phyloP scores from a whole-genome alignment of 768 basidiomycete species.

The Lactifluus subvellereus region DNA sequence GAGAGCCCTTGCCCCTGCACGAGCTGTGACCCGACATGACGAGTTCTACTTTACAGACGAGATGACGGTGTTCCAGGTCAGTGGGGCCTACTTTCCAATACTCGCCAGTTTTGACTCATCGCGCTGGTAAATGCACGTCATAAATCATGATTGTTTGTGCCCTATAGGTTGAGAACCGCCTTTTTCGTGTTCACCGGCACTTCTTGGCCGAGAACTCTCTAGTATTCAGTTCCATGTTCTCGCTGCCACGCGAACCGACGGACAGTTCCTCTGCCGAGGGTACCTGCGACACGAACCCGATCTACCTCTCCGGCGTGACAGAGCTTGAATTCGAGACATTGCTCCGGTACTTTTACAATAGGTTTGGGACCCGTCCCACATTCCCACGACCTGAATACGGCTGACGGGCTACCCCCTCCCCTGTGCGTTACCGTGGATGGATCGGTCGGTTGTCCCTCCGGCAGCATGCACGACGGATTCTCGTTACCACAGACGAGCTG shows the following conservation, averaged over 20 bases:
- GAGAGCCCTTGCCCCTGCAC: background rate
- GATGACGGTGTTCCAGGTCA: slow-evolving; percentile 20
- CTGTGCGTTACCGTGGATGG: background rate
- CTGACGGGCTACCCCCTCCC: background rate
- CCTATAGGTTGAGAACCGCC: slow-evolving; percentile 12
- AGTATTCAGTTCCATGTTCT: slow-evolving; percentile 12
- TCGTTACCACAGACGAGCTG: slow-evolving; percentile 5
- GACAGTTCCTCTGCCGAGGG: background rate
- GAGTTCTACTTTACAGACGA: slow-evolving; percentile 22
- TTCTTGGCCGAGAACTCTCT: slow-evolving; percentile 20
- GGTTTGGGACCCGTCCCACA: background rate
- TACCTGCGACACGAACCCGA: slow-evolving; percentile 12
- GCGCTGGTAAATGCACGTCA: background rate
- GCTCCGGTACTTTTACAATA: slow-evolving; percentile 15
- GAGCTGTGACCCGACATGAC: slow-evolving; percentile 3
- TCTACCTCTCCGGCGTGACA: slow-evolving; percentile 13
- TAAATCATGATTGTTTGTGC: background rate
- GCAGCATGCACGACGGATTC: slow-evolving; percentile 17
- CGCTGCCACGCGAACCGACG: background rate
- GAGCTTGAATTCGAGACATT: slow-evolving; percentile 19
- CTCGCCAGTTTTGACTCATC: background rate
- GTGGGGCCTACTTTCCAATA: background rate
- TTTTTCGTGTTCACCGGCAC: slow-evolving; percentile 21
- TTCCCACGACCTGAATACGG: background rate
- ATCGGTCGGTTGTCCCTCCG: background rate